Evolutionary conservation across 352 stramenopile genomes (phyloP).

Genomic region (Globisporangium polare): DNA sequence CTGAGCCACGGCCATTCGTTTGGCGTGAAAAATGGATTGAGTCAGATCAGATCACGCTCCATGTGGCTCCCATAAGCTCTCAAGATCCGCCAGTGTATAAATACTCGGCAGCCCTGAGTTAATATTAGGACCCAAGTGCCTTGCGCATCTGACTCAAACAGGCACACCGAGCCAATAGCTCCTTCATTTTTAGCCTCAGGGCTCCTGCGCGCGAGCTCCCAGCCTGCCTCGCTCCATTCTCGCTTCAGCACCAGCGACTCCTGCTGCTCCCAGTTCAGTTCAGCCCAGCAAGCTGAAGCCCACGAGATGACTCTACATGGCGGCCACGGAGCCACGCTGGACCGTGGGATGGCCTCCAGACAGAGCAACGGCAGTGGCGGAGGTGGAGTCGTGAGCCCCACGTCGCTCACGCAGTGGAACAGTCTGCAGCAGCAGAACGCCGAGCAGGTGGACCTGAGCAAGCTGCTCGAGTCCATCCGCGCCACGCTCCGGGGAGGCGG

Average conservation of each 20-base stretch:
- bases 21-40: no score
- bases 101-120: no score
- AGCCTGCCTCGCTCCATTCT: neutral
- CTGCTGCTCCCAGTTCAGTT: no score
- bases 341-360: neutral
- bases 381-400: constrained; percentile 11
- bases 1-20: no score
- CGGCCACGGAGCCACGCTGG: neutral
- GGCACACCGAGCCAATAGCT: neutral
- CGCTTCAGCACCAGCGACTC: neutral
- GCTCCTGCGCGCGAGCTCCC: neutral
- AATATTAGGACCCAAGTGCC: no score
- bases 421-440: constrained; percentile 59
- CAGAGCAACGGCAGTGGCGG: neutral
- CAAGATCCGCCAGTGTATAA: no score
- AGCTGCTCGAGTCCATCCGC: constrained; percentile 40
- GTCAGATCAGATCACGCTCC: no score
- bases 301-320: constrained; percentile 7
- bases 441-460: constrained; percentile 48
- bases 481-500: constrained; percentile 35
- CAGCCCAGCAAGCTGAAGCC: neutral
- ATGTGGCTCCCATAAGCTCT: no score
- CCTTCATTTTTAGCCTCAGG: neutral
- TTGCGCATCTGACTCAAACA: no score
- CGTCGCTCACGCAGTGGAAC: constrained; percentile 75